Percentiles rank a stretch among this genome's conserved stretches.
Conservation (phyloP, 305 asterid species). For the Fraxinus floribunda region DNA sequence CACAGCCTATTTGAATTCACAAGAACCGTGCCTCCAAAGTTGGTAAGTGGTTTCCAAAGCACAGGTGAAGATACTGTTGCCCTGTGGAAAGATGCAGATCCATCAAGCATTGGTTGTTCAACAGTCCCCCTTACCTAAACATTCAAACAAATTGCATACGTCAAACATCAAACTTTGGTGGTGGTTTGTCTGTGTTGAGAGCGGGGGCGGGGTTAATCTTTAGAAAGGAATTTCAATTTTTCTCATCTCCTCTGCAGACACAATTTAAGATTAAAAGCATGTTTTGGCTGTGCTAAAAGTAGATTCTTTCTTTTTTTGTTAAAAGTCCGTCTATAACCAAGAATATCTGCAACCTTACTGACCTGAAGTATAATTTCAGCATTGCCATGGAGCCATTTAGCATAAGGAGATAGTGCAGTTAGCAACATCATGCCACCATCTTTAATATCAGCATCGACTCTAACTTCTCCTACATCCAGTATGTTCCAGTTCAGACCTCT, state of each 20-base stretch:
- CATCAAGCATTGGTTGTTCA: conserved; percentile 94
- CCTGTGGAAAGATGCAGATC: conserved; percentile 97
- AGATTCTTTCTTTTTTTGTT: conserved; percentile 2
- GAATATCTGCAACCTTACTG: conserved; percentile 17
- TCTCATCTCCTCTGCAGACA: neutral
- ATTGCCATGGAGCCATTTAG: conserved; percentile 96
- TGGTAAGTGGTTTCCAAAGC: conserved; percentile 84
- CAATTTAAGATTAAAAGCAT: neutral
- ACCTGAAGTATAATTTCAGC: conserved; percentile 99
- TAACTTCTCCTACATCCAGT: conserved; percentile 96
- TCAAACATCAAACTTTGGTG: conserved; percentile 15
- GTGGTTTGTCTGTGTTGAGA: neutral
- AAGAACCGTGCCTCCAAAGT: conserved; percentile 88
- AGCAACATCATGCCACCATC: conserved; percentile 99
- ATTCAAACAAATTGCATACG: conserved; percentile 16
- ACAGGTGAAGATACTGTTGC: conserved; percentile 97
- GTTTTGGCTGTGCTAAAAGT: neutral
- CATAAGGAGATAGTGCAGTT: conserved; percentile 96
- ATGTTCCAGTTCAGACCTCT: conserved; percentile 94
- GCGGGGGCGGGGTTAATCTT: neutral
- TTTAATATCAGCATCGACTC: conserved; percentile 95
- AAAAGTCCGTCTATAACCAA: conserved; percentile 12
- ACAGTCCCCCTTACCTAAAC: conserved; percentile 97
- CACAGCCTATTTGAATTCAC: conserved; percentile 85
- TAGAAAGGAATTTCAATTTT: neutral